A percentile compares a stretch with the other conserved stretches of the same genome.
Conservation (phyloP, 495 filamentous ascomycete species). For the Rhypophila decipiens region DNA sequence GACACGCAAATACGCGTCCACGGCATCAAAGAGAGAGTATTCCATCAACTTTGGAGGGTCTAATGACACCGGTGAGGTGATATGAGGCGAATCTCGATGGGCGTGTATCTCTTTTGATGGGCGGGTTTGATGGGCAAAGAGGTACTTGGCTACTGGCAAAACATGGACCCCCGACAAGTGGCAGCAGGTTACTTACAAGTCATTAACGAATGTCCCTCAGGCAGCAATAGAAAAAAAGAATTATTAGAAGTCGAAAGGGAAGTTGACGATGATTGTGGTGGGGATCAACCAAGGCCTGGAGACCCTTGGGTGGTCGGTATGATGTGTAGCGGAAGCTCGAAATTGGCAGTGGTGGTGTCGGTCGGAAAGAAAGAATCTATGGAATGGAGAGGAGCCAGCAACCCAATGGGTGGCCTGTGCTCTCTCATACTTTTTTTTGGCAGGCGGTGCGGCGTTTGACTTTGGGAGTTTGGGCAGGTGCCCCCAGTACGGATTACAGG, state of each 20-base stretch:
- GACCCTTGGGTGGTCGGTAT: constrained; percentile 26
- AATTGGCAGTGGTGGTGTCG: constrained; percentile 26
- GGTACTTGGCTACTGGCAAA: constrained; percentile 16
- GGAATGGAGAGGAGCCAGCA: constrained; percentile 25
- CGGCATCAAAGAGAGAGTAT: constrained; percentile 21
- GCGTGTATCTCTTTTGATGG: constrained; percentile 35
- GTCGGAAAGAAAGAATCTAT: constrained; percentile 25
- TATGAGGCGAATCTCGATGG: constrained; percentile 26
- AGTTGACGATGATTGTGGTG: constrained; percentile 15
- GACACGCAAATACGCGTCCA: constrained; percentile 11
- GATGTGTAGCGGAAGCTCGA: constrained; percentile 33
- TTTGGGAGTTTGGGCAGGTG: too few species aligned
- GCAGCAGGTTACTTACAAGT: constrained; percentile 29
- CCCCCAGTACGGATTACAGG: too few species aligned
- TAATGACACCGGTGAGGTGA: constrained; percentile 22
- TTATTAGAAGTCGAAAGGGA: constrained; percentile 7
- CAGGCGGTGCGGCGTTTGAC: too few species aligned
- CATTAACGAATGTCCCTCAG: constrained; percentile 27
- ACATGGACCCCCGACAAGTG: constrained; percentile 10
- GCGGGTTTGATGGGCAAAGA: constrained; percentile 34
- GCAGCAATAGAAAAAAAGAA: constrained; percentile 24
- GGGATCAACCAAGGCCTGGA: constrained; percentile 16
- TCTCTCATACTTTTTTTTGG: too few species aligned
- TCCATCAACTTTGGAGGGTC: constrained; percentile 29
- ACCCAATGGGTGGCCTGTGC: constrained; percentile 24